Conservation (phyloP, 1,284 basidiomycete species). For the Fomitopsis pinicola region DNA sequence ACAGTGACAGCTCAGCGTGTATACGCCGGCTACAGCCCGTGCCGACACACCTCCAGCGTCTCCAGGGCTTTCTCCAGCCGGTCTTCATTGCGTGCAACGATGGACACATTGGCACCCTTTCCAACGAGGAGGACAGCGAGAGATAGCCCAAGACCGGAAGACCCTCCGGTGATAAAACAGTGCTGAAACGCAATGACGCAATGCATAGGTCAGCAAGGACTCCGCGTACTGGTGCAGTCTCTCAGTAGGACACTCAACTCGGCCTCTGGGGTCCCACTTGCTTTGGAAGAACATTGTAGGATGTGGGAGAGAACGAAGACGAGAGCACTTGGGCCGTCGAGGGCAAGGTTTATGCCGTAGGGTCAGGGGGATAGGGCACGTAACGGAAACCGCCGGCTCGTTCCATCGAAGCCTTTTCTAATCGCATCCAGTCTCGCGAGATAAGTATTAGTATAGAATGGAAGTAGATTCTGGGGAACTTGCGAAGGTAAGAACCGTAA, state of each 20-base stretch:
- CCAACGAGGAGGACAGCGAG: conserved; percentile 65
- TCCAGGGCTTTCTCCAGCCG: conserved; percentile 57
- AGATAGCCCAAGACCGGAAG: conserved; percentile 73
- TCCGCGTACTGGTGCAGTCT: not conserved
- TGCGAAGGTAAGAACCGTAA: too few relatives aligned
- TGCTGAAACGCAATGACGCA: conserved; percentile 62
- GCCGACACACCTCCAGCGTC: conserved; percentile 53
- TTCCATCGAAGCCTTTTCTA: too few relatives aligned
- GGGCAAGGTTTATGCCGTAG: too few relatives aligned
- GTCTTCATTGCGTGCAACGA: conserved; percentile 69
- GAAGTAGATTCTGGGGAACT: too few relatives aligned
- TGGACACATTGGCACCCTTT: conserved; percentile 76
- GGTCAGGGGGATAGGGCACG: too few relatives aligned
- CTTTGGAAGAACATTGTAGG: conserved; percentile 14
- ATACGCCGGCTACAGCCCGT: not conserved
- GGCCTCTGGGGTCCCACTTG: conserved; percentile 28
- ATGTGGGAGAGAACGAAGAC: not conserved
- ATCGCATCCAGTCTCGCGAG: too few relatives aligned
- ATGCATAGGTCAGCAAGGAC: conserved; percentile 37
- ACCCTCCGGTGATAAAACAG: conserved; percentile 80
- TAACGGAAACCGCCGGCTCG: too few relatives aligned
- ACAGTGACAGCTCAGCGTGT: not conserved
- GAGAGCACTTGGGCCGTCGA: not conserved
- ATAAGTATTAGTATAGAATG: too few relatives aligned
- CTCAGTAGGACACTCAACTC: conserved; percentile 12